Evolutionary conservation across 2,329 filamentous ascomycete species (phyloP).

Genomic region (Neofusicoccum laricinum): DNA sequence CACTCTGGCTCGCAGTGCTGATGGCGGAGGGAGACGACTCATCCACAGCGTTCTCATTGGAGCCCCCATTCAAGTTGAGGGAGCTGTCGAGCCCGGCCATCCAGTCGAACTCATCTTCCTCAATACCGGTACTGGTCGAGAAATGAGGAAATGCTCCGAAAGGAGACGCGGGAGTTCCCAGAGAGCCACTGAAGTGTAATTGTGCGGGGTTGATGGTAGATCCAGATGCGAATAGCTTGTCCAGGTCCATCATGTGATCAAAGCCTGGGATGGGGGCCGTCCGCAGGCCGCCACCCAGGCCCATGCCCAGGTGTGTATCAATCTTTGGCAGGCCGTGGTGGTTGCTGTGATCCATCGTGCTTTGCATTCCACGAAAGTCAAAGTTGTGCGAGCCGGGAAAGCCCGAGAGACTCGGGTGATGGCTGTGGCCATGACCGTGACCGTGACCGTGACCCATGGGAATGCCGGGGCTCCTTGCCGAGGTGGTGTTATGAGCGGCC

Average conservation of each 20-base stretch:
- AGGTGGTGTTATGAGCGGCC: conserved; percentile 53
- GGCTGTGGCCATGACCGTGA: conserved; percentile 46
- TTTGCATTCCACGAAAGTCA: conserved; percentile 71
- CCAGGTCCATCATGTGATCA: conserved; percentile 68
- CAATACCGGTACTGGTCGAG: conserved; percentile 57
- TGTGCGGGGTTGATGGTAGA: conserved; percentile 63
- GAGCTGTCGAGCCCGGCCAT: conserved; percentile 76
- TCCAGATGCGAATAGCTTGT: conserved; percentile 65
- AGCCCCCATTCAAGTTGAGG: conserved; percentile 53
- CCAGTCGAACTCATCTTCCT: conserved; percentile 83
- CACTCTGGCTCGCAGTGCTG: conserved; percentile 89
- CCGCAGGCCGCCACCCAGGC: conserved; percentile 65
- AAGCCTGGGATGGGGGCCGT: conserved; percentile 68
- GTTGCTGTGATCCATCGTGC: conserved; percentile 47
- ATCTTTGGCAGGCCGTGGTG: conserved; percentile 76
- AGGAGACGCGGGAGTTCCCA: conserved; percentile 57
- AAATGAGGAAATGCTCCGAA: conserved; percentile 50
- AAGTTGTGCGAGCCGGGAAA: conserved; percentile 56
- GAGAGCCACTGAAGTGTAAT: conserved; percentile 79
- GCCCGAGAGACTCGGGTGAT: conserved; percentile 72
- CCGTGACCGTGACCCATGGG: conserved; percentile 36
- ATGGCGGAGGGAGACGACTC: conserved; percentile 94
- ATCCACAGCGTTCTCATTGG: conserved; percentile 78
- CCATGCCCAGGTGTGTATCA: conserved; percentile 73
- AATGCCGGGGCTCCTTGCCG: conserved; percentile 44